Base-by-base conservation (phyloP, 2,329 filamentous ascomycete species). In the Penicillium sp. region DNA sequence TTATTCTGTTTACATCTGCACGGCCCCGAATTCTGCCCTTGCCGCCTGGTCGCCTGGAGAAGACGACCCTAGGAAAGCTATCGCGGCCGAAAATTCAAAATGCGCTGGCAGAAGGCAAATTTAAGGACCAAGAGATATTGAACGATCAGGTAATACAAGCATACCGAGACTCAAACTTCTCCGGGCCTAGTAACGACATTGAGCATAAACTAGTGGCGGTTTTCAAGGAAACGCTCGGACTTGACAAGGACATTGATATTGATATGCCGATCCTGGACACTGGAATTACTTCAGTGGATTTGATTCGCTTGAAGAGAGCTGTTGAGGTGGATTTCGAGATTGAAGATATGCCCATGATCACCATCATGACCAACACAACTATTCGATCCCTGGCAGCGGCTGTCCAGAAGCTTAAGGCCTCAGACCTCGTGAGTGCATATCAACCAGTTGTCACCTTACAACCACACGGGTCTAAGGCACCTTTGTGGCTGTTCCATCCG, bases 1-100 rank as follows among this genome's bases (percentile, higher is more conserved):
- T 23, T 23, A 23, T 23, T 5, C 23, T 23, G 23, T 23, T 23
- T 23, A 23, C 23, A 23, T 23, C 23, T 5, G 23, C 23, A 23
- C 23, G 23, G 23, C 23, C 23, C 3, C 23, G 23, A 23, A 57
- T 70, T 10, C 48, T 74, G 19, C 61, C 71, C 1, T 57, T 74
- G 8, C 45, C 45, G 9, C 29, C 38, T 13, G 19, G 51, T 10
- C 39, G 61, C 8, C 57, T 76, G 6, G 63, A 62, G 14, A 72
- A 70, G 59, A 69, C 73, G 1, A 64, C 72, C 2, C 65, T 78
- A 2, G 74, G 75, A 7, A 78, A 78, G 60, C 59, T 78, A 3
- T 76, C 74, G 3, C 60, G 74, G 5, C 51, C 66, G 14, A 77
- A 76, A 61, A 61, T 75, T 18, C 55, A 56, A n/a, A 47, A 35